Conservation (phyloP, 371 early-diverging fungal species). For the Mortierella sp. region DNA sequence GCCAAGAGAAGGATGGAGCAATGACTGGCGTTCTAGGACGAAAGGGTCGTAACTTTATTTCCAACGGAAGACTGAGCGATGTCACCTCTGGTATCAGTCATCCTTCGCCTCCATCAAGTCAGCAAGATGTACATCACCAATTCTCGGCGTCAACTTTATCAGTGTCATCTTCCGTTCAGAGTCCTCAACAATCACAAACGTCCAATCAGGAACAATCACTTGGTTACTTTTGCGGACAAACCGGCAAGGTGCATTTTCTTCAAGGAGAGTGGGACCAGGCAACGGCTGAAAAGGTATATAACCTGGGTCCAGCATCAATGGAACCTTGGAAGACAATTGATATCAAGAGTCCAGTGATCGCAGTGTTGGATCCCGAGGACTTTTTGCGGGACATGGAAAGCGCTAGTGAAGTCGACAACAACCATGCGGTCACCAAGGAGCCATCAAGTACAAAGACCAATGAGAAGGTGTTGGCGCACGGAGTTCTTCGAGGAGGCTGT, state of each 20-base stretch:
- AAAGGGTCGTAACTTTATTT: constrained; percentile 43
- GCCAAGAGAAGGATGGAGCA: constrained; percentile 45
- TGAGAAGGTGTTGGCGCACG: constrained; percentile 24
- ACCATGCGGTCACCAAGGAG: neutral
- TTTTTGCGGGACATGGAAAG: constrained; percentile 34
- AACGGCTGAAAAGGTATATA: constrained; percentile 52
- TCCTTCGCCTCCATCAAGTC: constrained; percentile 1
- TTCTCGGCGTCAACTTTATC: constrained; percentile 14
- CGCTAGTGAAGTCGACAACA: neutral
- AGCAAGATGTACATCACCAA: constrained; percentile 11
- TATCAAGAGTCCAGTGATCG: constrained; percentile 46
- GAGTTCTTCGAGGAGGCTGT: constrained; percentile 53
- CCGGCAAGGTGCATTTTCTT: constrained; percentile 53
- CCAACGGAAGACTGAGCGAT: constrained; percentile 10
- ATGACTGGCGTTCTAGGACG: constrained; percentile 53
- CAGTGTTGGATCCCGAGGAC: constrained; percentile 47
- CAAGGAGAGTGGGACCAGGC: constrained; percentile 56
- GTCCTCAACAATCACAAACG: neutral
- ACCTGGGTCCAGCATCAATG: constrained; percentile 52
- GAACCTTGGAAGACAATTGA: constrained; percentile 48
- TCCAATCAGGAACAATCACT: constrained; percentile 27
- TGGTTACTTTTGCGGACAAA: constrained; percentile 56
- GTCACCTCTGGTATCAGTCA: neutral
- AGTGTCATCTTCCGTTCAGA: constrained; percentile 5
- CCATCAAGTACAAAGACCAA: neutral